Conservation (phyloP, 345 rosid genomes). For the Cochlearia excelsa region DNA sequence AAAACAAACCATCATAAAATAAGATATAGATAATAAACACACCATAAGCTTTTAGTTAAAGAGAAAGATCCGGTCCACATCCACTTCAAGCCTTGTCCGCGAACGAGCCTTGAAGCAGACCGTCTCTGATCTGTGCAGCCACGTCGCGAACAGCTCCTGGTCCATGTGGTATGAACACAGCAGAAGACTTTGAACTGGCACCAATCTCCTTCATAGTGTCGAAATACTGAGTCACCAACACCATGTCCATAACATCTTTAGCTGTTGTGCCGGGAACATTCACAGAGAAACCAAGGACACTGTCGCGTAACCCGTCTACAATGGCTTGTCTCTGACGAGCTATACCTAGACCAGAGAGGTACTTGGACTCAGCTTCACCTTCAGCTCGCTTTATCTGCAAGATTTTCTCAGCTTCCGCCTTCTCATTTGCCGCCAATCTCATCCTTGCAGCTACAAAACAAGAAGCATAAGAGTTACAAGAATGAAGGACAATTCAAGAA, state of each 20-base stretch:
- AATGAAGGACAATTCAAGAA: neutral
- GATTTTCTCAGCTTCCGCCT: conserved; percentile 60
- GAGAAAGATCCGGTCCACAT: too few species aligned
- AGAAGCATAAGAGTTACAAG: neutral
- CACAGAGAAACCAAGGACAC: conserved; percentile 52
- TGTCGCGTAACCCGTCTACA: conserved; percentile 56
- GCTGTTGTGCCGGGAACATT: conserved; percentile 53
- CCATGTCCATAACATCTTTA: conserved; percentile 40
- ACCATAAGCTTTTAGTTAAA: too few species aligned
- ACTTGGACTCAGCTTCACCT: conserved; percentile 55
- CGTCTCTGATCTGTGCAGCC: conserved; percentile 39
- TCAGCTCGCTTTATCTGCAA: conserved; percentile 57
- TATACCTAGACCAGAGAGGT: conserved; percentile 50
- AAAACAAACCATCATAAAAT: too few species aligned
- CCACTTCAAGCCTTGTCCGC: too few species aligned
- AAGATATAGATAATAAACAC: too few species aligned
- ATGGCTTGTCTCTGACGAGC: conserved; percentile 62
- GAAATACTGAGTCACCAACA: conserved; percentile 42
- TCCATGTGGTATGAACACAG: conserved; percentile 43
- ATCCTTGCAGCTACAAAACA: conserved; percentile 44
- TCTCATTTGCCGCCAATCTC: conserved; percentile 53
- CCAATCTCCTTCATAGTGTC: conserved; percentile 44
- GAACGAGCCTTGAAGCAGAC: conserved; percentile 35
- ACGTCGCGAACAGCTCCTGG: conserved; percentile 40
- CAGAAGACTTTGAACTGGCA: conserved; percentile 31